These are phyloP conservation scores for Aspergillus novoparasiticus DNA, from an alignment of 2,329 filamentous ascomycete genomes.

Conservation along the genomic window DNA sequence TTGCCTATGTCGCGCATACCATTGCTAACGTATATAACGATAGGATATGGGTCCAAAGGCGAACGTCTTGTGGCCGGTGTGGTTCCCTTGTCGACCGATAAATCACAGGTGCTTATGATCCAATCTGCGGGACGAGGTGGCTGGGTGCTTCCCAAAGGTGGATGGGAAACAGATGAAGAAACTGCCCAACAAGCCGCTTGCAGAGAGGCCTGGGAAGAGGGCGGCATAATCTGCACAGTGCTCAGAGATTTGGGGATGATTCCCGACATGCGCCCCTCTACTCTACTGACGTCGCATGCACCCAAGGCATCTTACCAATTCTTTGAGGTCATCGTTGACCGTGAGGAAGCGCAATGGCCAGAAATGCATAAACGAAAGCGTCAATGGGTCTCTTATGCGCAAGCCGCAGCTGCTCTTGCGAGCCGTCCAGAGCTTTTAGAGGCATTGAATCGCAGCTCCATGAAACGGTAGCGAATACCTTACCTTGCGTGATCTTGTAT, in stretches of 20 bases:
- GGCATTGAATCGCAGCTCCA: constrained; percentile 78
- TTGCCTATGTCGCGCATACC: constrained; percentile 5
- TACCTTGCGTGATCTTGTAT: constrained; percentile 9
- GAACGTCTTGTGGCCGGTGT: constrained; percentile 94
- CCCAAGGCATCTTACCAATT: constrained; percentile 67
- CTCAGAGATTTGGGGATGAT: constrained; percentile 86
- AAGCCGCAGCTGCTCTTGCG: constrained; percentile 77
- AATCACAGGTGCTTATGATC: constrained; percentile 86
- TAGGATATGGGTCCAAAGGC: constrained; percentile 89
- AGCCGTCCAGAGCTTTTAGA: constrained; percentile 84
- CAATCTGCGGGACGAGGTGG: constrained; percentile 87
- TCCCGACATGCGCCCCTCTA: constrained; percentile 69
- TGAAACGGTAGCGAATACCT: constrained; percentile 52
- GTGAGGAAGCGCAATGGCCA: constrained; percentile 86
- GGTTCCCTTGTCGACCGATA: constrained; percentile 84
- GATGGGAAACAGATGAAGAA: constrained; percentile 93
- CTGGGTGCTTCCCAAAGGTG: constrained; percentile 97
- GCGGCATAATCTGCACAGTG: constrained; percentile 83
- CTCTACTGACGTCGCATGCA: constrained; percentile 57
- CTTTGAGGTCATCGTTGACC: constrained; percentile 81
- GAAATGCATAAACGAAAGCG: constrained; percentile 90
- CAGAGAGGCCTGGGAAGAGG: constrained; percentile 97
- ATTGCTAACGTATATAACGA: constrained; percentile 22
- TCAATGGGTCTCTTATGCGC: constrained; percentile 82
- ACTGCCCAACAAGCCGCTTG: constrained; percentile 80